phyloP scores from a whole-genome alignment of 2,329 filamentous ascomycete species.

The Mariannaea sp. region DNA sequence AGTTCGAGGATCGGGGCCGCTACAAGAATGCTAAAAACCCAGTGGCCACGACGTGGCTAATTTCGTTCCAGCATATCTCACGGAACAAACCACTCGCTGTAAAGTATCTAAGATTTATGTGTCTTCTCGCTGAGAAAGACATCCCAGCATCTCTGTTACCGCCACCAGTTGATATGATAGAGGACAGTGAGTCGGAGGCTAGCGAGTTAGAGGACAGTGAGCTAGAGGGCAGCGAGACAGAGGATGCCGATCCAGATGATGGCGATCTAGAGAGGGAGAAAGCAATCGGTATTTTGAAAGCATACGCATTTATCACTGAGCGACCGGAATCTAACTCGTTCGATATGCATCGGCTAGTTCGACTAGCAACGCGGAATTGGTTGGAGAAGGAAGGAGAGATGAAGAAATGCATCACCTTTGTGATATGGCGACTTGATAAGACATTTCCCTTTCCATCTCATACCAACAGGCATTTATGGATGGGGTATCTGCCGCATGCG shows the following conservation, averaged over 20 bases:
- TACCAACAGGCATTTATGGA: slow-evolving; percentile 29
- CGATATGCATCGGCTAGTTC: slow-evolving; percentile 43
- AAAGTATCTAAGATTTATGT: slow-evolving; percentile 39
- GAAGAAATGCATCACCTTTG: not conserved
- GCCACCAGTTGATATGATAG: slow-evolving; percentile 12
- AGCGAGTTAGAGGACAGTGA: slow-evolving; percentile 20
- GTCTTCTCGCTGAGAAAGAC: slow-evolving; percentile 37
- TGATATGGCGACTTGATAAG: slow-evolving; percentile 23
- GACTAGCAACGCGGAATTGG: slow-evolving; percentile 39
- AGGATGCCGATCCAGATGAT: too few species aligned
- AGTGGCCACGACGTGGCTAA: slow-evolving; percentile 41
- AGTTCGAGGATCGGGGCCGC: slow-evolving; percentile 39
- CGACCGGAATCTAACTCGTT: slow-evolving; percentile 22
- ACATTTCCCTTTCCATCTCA: slow-evolving; percentile 17
- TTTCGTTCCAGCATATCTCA: slow-evolving; percentile 42
- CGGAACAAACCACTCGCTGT: slow-evolving; percentile 33
- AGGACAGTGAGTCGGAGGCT: too few species aligned
- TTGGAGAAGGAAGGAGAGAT: slow-evolving; percentile 23
- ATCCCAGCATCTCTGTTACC: slow-evolving; percentile 39
- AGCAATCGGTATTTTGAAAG: slow-evolving; percentile 35
- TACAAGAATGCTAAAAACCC: slow-evolving; percentile 37
- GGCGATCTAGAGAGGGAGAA: slow-evolving; percentile 24
- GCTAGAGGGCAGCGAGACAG: too few species aligned
- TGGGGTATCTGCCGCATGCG: slow-evolving; percentile 32
- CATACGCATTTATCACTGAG: slow-evolving; percentile 40